These are phyloP conservation scores for Tricholoma furcatifolium DNA, from an alignment of 768 basidiomycete genomes.

Conservation along the genomic window DNA sequence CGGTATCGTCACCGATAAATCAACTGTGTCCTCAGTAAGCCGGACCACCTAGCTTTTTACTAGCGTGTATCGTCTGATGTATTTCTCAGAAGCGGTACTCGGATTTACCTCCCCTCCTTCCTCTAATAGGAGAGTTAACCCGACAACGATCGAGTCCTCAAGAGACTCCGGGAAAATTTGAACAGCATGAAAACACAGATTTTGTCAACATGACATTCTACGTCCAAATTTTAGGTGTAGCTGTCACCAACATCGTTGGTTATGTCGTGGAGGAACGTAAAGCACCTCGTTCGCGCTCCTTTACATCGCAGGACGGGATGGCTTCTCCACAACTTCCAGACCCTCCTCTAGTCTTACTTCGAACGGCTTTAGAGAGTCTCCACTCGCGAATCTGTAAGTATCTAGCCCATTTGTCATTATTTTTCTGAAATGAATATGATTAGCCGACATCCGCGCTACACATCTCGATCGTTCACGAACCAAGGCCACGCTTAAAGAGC, in stretches of 20 bases:
- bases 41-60: neutral
- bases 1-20: conserved; percentile 37
- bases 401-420: neutral
- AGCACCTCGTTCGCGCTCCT: conserved; percentile 11
- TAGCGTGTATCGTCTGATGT: conserved; percentile 8
- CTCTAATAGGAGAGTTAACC: conserved; percentile 49
- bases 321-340: conserved; percentile 27
- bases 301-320: conserved; percentile 14
- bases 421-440: neutral
- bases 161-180: conserved; percentile 43
- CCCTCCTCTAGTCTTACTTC: conserved; percentile 50
- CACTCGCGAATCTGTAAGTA: conserved; percentile 63
- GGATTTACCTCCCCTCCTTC: conserved; percentile 50
- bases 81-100: conserved; percentile 32
- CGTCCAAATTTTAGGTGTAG: conserved; percentile 56
- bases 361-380: conserved; percentile 45
- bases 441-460: conserved; percentile 73
- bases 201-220: conserved; percentile 59
- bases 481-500: conserved; percentile 65
- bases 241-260: conserved; percentile 53
- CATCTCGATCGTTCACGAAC: conserved; percentile 75
- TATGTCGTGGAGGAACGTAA: conserved; percentile 53
- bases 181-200: conserved; percentile 53
- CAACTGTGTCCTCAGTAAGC: conserved; percentile 24
- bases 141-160: conserved; percentile 25